Conservation (phyloP, 2,329 filamentous ascomycete genomes). For the Neopestalotiopsis sp. region DNA sequence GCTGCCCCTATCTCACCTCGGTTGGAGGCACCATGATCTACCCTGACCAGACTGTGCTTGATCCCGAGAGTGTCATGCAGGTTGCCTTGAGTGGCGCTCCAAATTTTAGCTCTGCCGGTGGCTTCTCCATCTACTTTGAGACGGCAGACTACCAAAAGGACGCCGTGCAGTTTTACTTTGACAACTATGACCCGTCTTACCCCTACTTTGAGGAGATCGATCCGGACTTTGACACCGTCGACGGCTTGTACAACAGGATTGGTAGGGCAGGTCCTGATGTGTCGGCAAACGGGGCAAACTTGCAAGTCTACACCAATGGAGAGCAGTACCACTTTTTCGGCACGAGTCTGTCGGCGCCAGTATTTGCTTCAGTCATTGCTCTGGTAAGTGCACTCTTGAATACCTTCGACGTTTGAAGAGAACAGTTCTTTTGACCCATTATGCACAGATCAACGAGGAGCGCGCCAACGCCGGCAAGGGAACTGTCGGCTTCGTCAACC, state of each 20-base stretch:
- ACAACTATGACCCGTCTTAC: slow-evolving; percentile 16
- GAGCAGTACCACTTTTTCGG: slow-evolving; percentile 11
- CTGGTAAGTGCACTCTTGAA: slow-evolving; percentile 42
- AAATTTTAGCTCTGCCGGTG: slow-evolving; percentile 41
- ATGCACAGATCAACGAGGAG: slow-evolving; percentile 38
- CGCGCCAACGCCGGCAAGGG: slow-evolving; percentile 37
- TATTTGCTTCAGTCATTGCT: slow-evolving; percentile 58
- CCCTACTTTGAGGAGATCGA: slow-evolving; percentile 8
- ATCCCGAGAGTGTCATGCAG: slow-evolving; percentile 23
- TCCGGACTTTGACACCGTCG: slow-evolving; percentile 13
- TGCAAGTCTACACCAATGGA: slow-evolving; percentile 4
- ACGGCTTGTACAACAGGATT: slow-evolving; percentile 12
- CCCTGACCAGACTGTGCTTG: slow-evolving; percentile 21
- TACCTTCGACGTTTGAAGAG: background rate
- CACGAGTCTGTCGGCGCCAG: slow-evolving; percentile 54
- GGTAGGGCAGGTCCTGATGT: slow-evolving; percentile 16
- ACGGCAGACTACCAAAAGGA: slow-evolving; percentile 44
- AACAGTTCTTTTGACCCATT: background rate
- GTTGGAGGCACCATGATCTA: slow-evolving; percentile 40
- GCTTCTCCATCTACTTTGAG: slow-evolving; percentile 49
- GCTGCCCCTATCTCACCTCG: slow-evolving; percentile 53
- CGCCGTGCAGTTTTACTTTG: slow-evolving; percentile 45
- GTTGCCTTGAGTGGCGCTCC: slow-evolving; percentile 23
- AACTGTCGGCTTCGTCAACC: slow-evolving; percentile 44
- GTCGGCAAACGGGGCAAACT: slow-evolving; percentile 13